Evolutionary conservation across 257 asterid species (phyloP).

Genomic region (Phtheirospermum japonicum): DNA sequence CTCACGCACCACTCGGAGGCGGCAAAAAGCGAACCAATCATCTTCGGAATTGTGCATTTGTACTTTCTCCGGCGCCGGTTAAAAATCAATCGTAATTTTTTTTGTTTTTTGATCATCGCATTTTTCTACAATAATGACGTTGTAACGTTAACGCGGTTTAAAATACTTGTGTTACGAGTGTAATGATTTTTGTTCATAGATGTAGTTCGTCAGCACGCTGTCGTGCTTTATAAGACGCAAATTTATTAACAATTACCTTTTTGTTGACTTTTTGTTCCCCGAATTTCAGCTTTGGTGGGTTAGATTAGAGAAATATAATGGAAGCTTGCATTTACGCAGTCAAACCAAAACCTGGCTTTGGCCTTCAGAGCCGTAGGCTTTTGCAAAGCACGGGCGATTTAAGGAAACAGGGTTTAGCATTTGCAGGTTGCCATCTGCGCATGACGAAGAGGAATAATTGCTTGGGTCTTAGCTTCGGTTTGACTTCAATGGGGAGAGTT

Average conservation of each 20-base stretch:
- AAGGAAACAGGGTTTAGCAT: constrained; percentile 26
- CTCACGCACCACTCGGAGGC: constrained; percentile 1
- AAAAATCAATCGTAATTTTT: neutral
- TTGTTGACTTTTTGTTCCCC: constrained; percentile 35
- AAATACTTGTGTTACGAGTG: neutral
- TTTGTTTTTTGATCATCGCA: constrained; percentile 8
- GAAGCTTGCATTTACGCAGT: constrained; percentile 50
- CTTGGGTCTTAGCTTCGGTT: constrained; percentile 41
- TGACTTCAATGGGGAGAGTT: constrained; percentile 45
- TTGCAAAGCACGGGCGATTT: constrained; percentile 27
- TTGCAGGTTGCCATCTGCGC: constrained; percentile 25
- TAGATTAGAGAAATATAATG: constrained; percentile 37
- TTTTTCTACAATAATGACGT: constrained; percentile 1
- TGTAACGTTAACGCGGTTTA: neutral
- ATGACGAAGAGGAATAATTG: constrained; percentile 42
- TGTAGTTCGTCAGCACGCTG: neutral
- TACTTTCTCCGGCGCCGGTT: neutral
- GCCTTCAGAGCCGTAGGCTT: constrained; percentile 37
- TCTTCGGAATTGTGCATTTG: neutral
- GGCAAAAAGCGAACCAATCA: constrained; percentile 3
- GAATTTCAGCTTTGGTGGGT: constrained; percentile 34
- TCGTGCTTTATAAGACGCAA: neutral
- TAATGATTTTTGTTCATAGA: neutral
- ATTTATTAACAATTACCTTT: constrained; percentile 16
- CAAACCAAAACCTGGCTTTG: constrained; percentile 38